Evolutionary conservation across 805 yeast genomes (phyloP), one percentile per base, ranked within the genome.

Genomic region (Vanderwaltozyma polyspora): DNA sequence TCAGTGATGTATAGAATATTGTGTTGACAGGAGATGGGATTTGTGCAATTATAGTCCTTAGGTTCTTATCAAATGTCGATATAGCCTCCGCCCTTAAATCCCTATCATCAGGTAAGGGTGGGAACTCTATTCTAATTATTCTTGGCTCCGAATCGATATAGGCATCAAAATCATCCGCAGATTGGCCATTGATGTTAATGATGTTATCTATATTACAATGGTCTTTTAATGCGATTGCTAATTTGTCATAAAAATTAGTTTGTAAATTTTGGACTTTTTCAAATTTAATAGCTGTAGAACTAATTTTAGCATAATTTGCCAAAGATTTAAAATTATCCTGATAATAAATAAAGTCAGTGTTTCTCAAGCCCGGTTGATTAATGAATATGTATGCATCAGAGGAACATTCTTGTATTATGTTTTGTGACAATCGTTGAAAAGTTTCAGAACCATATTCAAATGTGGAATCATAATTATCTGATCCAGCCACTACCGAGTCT

Each of bases 11-110:
- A 38, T 75, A 62, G 2, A 84, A 53, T 2, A 86, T 58, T 2
- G 85, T 63, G 36, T 68, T 69, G 39, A 72, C 70, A 0, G 95
- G 94, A 0, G 87, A 67, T 1, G 95, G 95, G 10, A 81, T 54
- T 35, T 72, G 74, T 25, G 81, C 68, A n/a, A 81, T 41, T 4
- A 81, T 64, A 14, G 65, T 64, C 34, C 79, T 63, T 9, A 83
- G 45, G 30, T 63, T 57, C 30, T 64, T 68, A 43, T 71, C 76
- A 31, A 67, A 61, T 19, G 19, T n/a, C 5, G 7, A 4, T 22
- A 74, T 49, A 1, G 59, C 60, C 14, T 44, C 43, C 1, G 39
- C 39, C 33, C 72, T 40, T 11, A 34, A 43, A 4, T 51, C 51
- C 6, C 60, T 55, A 16, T 50, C 52, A 25, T 40, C 46, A 0